Base-by-base conservation (phyloP, 805 yeast genomes). In the Wickerhamiella sergipiensis region DNA sequence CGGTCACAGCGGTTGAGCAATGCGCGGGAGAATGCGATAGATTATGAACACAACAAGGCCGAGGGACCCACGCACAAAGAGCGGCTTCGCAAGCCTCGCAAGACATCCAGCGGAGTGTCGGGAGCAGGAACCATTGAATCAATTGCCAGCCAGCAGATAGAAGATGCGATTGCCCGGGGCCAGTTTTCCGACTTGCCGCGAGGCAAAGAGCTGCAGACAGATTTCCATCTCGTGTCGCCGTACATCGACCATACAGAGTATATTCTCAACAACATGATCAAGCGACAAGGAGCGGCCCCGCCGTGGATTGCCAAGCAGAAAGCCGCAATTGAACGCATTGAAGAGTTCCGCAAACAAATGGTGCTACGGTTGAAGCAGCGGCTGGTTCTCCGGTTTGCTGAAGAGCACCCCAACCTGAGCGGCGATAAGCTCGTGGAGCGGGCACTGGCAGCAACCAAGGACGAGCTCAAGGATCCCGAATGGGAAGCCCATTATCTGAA, bases 281-380 rank as follows among this genome's bases (percentile, higher is more conserved):
- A 65, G 49, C 75, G 77, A 43, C 95, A 88, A 64, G 88, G 85
- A 47, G 80, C 85, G 0, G 69, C 80, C 10, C 95, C 95, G 0
- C 95, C 95, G 0, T 88, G 96, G 96, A 81, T 88, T 38, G 95
- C 86, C 58, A 80, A 77, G 50, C 92, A 85, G 63, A 71, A 76
- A 18, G 72, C 77, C 1, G 77, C 82, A 3, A 73, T 75, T 43
- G 53, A 59, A 1, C 76, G 75, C 38, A 71, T 83, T 8, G 61
- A 58, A 2, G 59, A 59, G 0, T 78, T 85, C 50, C 65, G 88
- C 49, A 54, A 57, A 0, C 70, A 70, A 55, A 51, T 50, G 56
- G 22, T 56, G 60, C 43, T n/a, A 7, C 40, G 55, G 12, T 48
- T 59, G 10, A 59, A 60, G 29, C 72, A 68, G 12, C 49, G 53